A percentile compares a stretch with the other conserved stretches of the same genome.
Evolutionary conservation across 2,329 filamentous ascomycete genomes (phyloP).

Genomic region (Alternaria viburni): DNA sequence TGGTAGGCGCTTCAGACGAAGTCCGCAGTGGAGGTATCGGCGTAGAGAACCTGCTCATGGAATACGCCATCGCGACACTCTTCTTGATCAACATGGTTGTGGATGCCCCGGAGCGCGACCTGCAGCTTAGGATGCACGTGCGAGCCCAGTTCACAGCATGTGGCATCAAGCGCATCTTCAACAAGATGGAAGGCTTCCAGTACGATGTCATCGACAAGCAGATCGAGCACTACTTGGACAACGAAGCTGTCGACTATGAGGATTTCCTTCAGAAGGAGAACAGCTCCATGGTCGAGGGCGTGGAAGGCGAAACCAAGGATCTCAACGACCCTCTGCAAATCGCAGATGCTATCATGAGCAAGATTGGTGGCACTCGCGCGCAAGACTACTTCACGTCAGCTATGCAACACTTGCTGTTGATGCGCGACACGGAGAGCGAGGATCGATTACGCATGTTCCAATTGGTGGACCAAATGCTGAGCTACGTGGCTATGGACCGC

Average conservation of each 20-base stretch:
- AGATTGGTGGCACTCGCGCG: conserved; percentile 80
- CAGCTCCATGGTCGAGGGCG: conserved; percentile 85
- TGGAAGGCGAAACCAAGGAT: conserved; percentile 87
- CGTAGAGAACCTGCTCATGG: conserved; percentile 99
- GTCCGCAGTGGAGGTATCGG: conserved; percentile 94
- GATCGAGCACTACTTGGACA: conserved; percentile 88
- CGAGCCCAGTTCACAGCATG: conserved; percentile 95
- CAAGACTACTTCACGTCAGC: conserved; percentile 97
- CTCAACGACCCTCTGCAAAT: conserved; percentile 93
- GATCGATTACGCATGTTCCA: conserved; percentile 96
- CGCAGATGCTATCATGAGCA: conserved; percentile 87
- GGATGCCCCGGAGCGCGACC: conserved; percentile 85
- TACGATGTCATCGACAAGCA: conserved; percentile 99
- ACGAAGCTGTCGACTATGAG: conserved; percentile 98
- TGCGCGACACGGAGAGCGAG: conserved; percentile 88
- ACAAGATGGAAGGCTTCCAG: conserved; percentile 97
- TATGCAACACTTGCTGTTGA: conserved; percentile 91
- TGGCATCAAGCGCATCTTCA: conserved; percentile 90
- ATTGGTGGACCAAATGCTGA: conserved; percentile 97
- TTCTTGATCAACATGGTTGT: conserved; percentile 97
- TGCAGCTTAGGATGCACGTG: conserved; percentile 92
- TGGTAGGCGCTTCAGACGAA: conserved; percentile 96
- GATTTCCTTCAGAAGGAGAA: conserved; percentile 92
- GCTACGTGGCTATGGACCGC: conserved; percentile 98
- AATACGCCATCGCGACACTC: conserved; percentile 94